Evolutionary conservation across 176 grass and related monocot genomes (phyloP), one percentile per base, ranked within the genome.

Genomic region (Ensete ventricosum): DNA sequence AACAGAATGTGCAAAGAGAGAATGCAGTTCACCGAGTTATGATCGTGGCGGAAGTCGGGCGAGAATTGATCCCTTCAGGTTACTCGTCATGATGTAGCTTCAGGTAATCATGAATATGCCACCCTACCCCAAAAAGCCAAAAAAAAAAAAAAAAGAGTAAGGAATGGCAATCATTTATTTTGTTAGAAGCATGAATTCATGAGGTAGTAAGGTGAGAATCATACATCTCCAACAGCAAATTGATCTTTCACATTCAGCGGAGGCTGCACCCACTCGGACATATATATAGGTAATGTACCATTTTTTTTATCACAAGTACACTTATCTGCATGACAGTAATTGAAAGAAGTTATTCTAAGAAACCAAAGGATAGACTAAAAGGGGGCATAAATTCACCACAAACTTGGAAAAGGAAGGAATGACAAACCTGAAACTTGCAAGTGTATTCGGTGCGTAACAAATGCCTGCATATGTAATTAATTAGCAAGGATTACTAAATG

Each of bases 401-500:
- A 73, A 21, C 26, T 24, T 69, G 11, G 49, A 23, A 78, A 80
- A 50, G 72, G 14, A 25, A 53, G 55, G 12, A 82, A 51, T 77
- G 57, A 84, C 81, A 78, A 85, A 88, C 86, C 78, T 82, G 77
- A 85, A 82, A 69, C 73, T 83, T 93, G 82, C 62, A 98, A 65
- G 57, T 83, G 81, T 87, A 93, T 80, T 75, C 86, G 82, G 78
- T 98, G 90, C 0, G 90, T 93, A 83, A 98, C 86, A 78, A 98
- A 85, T 63, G 90, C 81, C 88, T 98, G 94, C 83, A 92, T 80
- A 11, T 77, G 22, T 71, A 63, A 78, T 55, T 71, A 63, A 78
- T 55, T 57, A 55, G 11, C 52, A 55, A 55, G 6, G 50, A 25
- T 52, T 17, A 50, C 6, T 50, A 70, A 50, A 50, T 50, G 43